Percentiles rank a stretch among this genome's conserved stretches.
phyloP scores from a whole-genome alignment of 106 monocot species.

The Apostasia ramifera region DNA sequence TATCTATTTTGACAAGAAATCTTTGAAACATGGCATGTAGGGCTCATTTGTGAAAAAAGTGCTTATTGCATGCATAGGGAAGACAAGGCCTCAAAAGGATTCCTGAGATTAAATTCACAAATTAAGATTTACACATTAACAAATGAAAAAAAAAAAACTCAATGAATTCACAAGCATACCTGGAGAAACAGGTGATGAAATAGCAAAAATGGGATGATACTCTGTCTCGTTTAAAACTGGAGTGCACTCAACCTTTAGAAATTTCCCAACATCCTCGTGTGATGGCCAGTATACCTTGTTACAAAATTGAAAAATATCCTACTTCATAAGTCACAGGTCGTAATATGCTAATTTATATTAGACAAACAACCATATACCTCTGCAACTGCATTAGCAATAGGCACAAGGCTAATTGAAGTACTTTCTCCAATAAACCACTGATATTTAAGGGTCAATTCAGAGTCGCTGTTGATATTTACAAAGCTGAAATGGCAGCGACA shows the following conservation, averaged over 20 bases:
- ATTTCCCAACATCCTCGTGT: constrained; percentile 65
- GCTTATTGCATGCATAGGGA: no score
- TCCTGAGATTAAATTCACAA: no score
- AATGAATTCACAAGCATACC: constrained; percentile 33
- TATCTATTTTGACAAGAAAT: no score
- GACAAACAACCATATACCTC: constrained; percentile 34
- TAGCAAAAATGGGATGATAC: constrained; percentile 73
- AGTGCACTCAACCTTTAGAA: constrained; percentile 89
- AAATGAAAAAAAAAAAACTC: background rate
- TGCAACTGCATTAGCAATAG: constrained; percentile 50
- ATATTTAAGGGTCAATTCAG: constrained; percentile 61
- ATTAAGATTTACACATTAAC: no score
- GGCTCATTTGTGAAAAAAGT: no score
- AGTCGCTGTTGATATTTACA: constrained; percentile 33
- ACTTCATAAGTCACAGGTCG: background rate
- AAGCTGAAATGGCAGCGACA: constrained; percentile 87
- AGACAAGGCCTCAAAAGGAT: no score
- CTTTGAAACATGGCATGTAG: no score
- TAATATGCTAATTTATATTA: background rate
- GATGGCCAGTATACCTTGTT: constrained; percentile 85
- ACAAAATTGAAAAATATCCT: background rate
- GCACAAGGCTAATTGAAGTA: constrained; percentile 58
- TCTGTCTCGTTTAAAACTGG: constrained; percentile 43
- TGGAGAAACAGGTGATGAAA: constrained; percentile 69
- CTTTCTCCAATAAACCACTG: constrained; percentile 81